Evolutionary conservation across 225 moss, liverwort and hornwort species (phyloP), one percentile per base, ranked within the genome.

Genomic region (Marchantia paleacea): DNA sequence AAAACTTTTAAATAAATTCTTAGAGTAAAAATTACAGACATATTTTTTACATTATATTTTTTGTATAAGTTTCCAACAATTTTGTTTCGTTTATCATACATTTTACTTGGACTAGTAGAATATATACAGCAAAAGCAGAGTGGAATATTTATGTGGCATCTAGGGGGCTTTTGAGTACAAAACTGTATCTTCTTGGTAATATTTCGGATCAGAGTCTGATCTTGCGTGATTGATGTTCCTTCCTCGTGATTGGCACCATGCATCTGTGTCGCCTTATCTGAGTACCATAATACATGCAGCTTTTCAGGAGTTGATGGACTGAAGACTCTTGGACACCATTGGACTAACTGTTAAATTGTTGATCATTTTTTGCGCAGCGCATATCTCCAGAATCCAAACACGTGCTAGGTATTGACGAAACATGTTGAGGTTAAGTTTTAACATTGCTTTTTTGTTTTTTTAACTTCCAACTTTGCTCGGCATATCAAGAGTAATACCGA

Each of bases 331-430:
- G 48, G 48, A 51, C 50, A 57, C 55, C 0, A 29, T 57, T 75
- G 55, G 7, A 13, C 77, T 77, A 61, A 74, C 6, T 20, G 47
- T n/a, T 24, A 8, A 7, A 13, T 8, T 70, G 1, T 25, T 11
- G 54, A 53, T 54, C 54, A 2, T 16, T 53, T 26, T 18, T 77
- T 25, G 22, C 82, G 80, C 87, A 87, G 89, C 89, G 90, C 80
- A 89, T 99, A 22, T 92, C 99, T 78, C 82, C 91, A 73, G 95
- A 99, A 86, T 86, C 91, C 26, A 90, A 94, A 80, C 99, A 95
- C 55, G 92, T 99, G 8, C 78, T 92, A 75, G 95, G 96, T 96
- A 79, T 26, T 75, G 52, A 78, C 85, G 14, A 88, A 49, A 51
- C 39, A 24, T 47, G 15, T 19, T 5, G 14, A 52, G 20, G 14